Base-by-base conservation (phyloP, 306 rosid species). In the Castanea sativa region DNA sequence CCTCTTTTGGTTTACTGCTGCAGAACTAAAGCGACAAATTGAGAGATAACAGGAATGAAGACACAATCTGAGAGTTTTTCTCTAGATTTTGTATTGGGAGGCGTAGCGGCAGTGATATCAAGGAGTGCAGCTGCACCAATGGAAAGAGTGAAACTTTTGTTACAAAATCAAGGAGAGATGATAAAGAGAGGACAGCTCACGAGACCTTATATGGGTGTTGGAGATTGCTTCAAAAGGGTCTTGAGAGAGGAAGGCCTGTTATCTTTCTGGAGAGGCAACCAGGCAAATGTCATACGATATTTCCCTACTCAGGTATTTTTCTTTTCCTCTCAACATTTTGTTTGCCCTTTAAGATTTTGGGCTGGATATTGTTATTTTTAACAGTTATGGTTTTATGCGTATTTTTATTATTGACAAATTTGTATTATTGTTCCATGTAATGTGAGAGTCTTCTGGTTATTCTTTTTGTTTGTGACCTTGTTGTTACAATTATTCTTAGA, bases 151-250 rank as follows among this genome's bases (percentile, higher is more conserved):
- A 93, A 95, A 86, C 97, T 93, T 86, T 81, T 95, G 84, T 74
- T 93, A 84, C 99, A 95, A 85, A 95, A 93, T 83, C 99, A 95
- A 82, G 94, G 93, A 21, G 99, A 95, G 86, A 80, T 95, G 98
- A 87, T 91, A 49, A 93, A 92, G 83, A 87, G 97, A 86, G 98
- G 99, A 12, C 92, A 87, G 1, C 91, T 95, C n/a, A 77, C 73
- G 82, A 93, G 73, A 59, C 97, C 98, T 13, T 94, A 92, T 80
- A 41, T 74, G 30, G 99, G 97, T 33, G 73, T 92, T 56, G 70
- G 90, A 65, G 89, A 95, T 81, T 80, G 89, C 83, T 91, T 91
- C 78, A 83, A 75, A 74, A 86, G 96, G 87, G 89, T 95, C 20
- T 85, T 89, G 16, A 76, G 80, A 60, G 97, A 94, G 83, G 97